phyloP scores from a whole-genome alignment of 2,329 filamentous ascomycete genomes.

The Nemania sp. region DNA sequence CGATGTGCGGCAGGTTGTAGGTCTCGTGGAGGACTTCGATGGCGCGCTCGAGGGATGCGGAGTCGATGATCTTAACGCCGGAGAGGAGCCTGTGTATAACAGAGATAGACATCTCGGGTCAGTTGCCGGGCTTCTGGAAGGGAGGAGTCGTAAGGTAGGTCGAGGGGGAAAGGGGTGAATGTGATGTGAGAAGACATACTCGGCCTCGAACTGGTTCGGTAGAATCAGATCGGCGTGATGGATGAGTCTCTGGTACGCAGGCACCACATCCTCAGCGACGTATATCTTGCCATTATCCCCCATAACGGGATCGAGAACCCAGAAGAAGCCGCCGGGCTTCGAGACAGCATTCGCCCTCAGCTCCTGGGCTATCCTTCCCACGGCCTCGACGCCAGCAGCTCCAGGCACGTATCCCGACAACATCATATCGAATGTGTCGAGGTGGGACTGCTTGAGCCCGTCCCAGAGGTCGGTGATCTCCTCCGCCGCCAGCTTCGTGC shows the following conservation, averaged over 20 bases:
- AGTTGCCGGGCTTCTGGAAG: neutral
- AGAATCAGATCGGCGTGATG: slow-evolving; percentile 86
- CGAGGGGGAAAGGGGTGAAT: neutral
- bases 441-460: slow-evolving; percentile 79
- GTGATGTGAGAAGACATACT: slow-evolving; percentile 59
- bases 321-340: slow-evolving; percentile 80
- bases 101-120: neutral
- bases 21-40: slow-evolving; percentile 76
- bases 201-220: slow-evolving; percentile 96
- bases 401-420: slow-evolving; percentile 93
- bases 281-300: slow-evolving; percentile 92
- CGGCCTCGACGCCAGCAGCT: slow-evolving; percentile 78
- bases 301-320: slow-evolving; percentile 98
- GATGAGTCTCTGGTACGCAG: slow-evolving; percentile 81
- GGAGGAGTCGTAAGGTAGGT: neutral
- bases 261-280: slow-evolving; percentile 87
- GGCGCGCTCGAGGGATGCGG: slow-evolving; percentile 71
- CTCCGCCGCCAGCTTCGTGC: slow-evolving; percentile 76
- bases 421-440: slow-evolving; percentile 91
- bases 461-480: slow-evolving; percentile 85
- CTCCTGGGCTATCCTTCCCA: slow-evolving; percentile 82
- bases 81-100: slow-evolving; percentile 70
- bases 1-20: slow-evolving; percentile 80
- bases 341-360: slow-evolving; percentile 67
- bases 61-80: slow-evolving; percentile 78